Percentiles rank a stretch among this genome's conserved stretches.
Evolutionary conservation across 768 basidiomycete species (phyloP).

Genomic region (Xerocomus spinulosus): DNA sequence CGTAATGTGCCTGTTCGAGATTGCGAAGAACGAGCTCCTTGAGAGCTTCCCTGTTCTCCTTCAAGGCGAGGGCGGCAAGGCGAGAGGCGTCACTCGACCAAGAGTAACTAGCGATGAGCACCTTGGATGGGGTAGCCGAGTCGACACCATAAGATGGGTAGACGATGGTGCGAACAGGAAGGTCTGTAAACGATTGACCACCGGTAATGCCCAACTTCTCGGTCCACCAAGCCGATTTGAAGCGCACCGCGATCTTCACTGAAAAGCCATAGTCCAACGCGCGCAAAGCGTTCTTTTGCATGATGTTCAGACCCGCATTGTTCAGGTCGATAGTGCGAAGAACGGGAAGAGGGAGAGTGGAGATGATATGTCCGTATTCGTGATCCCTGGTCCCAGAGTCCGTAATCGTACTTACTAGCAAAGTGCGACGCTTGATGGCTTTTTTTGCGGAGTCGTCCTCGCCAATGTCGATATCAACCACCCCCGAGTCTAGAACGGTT

Average conservation of each 20-base stretch:
- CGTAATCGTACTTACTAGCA: too few species aligned
- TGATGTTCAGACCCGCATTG: slow-evolving; percentile 20
- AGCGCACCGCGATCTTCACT: slow-evolving; percentile 42
- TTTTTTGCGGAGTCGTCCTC: too few species aligned
- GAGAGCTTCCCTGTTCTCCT: slow-evolving; percentile 13
- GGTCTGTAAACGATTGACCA: slow-evolving; percentile 40
- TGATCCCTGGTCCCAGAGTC: slow-evolving; percentile 1
- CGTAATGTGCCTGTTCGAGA: slow-evolving; percentile 14
- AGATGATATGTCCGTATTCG: slow-evolving; percentile 38
- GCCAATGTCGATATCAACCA: too few species aligned
- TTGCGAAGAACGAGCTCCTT: slow-evolving; percentile 24
- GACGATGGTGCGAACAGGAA: slow-evolving; percentile 36
- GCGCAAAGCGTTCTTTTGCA: slow-evolving; percentile 37
- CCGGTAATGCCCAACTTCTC: slow-evolving; percentile 32
- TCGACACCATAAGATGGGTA: slow-evolving; percentile 41
- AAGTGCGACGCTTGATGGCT: too few species aligned
- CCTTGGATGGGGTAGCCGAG: slow-evolving; percentile 17
- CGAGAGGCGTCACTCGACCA: slow-evolving; percentile 20
- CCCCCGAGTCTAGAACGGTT: too few species aligned
- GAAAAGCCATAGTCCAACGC: slow-evolving; percentile 33
- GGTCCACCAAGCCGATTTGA: slow-evolving; percentile 42
- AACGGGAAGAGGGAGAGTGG: slow-evolving; percentile 35
- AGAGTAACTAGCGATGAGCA: slow-evolving; percentile 38
- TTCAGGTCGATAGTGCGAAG: slow-evolving; percentile 34
- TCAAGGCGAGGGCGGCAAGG: slow-evolving; percentile 32